Evolutionary conservation across 2,329 filamentous ascomycete genomes (phyloP).

Genomic region (Coccinonectria pachysandricola): DNA sequence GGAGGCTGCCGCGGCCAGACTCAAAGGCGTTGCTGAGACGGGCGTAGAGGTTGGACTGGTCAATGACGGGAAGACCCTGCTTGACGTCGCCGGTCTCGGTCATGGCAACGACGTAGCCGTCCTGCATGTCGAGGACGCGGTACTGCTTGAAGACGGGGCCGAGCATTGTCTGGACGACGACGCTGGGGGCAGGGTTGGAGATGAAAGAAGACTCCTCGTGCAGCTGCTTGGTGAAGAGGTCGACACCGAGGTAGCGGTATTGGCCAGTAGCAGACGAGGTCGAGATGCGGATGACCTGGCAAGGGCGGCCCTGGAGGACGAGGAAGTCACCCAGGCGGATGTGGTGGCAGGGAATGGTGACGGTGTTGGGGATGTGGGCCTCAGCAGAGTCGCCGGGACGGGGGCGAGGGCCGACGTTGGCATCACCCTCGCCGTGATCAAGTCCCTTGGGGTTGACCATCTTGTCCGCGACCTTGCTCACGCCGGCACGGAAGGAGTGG

Average conservation of each 20-base stretch:
- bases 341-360: slow-evolving; percentile 98
- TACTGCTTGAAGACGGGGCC: slow-evolving; percentile 99
- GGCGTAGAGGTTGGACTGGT: slow-evolving; percentile 81
- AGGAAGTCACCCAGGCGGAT: slow-evolving; percentile 97
- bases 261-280: slow-evolving; percentile 96
- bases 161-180: slow-evolving; percentile 98
- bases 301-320: slow-evolving; percentile 96
- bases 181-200: slow-evolving; percentile 91
- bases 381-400: slow-evolving; percentile 20
- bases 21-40: slow-evolving; percentile 78
- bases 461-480: slow-evolving; percentile 49
- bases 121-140: slow-evolving; percentile 93
- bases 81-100: slow-evolving; percentile 98
- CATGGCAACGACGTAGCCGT: slow-evolving; percentile 85
- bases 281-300: slow-evolving; percentile 99
- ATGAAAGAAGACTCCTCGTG: slow-evolving; percentile 98
- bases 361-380: slow-evolving; percentile 59
- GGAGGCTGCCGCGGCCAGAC: slow-evolving; percentile 85
- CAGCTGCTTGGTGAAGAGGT: slow-evolving; percentile 99
- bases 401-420: slow-evolving; percentile 20
- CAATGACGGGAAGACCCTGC: slow-evolving; percentile 84
- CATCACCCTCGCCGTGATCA: slow-evolving; percentile 40
- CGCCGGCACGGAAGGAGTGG: slow-evolving; percentile 46
- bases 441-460: slow-evolving; percentile 38
- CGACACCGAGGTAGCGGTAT: slow-evolving; percentile 98